Base-by-base conservation (phyloP, 169 alveolate genomes). In the Eimeria acervulina region DNA sequence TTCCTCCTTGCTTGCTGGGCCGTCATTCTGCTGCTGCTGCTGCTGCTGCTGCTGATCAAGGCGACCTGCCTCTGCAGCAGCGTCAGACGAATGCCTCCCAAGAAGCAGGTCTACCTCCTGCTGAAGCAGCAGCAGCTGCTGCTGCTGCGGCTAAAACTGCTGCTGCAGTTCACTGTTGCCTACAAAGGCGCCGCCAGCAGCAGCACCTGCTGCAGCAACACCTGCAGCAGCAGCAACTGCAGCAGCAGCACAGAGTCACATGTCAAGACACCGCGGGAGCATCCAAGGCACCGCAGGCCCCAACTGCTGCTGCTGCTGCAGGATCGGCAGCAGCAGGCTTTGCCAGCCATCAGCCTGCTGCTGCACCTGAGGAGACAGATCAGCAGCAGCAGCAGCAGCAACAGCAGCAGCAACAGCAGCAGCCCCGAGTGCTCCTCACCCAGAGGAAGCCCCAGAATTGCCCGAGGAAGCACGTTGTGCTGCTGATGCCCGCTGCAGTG, bases 401-500 rank as follows among this genome's bases (percentile, higher is more conserved):
- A 44, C 42, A 72, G 84, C 84, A 28, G 84, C 84, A 72, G 42
- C n/a, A n/a, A n/a, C n/a, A n/a, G n/a, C n/a, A n/a, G n/a, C n/a
- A n/a, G n/a, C n/a, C n/a, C n/a, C n/a, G n/a, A n/a, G n/a, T 15
- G 33, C 84, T 28, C 23, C 84, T 15, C 55, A 21, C 13, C 36
- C 84, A 72, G 47, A 28, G 51, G 51, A 28, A 38, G 84, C 84
- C n/a, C 26, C 84, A 72, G 15, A 72, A 5, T 38, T 5, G 5
- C 84, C 84, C 8, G 47, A 4, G 51, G n/a, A 28, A 72, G 42
- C 84, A 72, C 42, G 8, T 33, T 8, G 42, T 72, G 55, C 51
- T 72, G 84, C 42, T 28, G 55, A 38, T 72, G 84, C 42, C 8
- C n/a, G 84, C 51, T 5, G 55, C 55, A 47, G 55, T 12, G 12